Evolutionary conservation across 108 stramenopile genomes (phyloP), one percentile per base, ranked within the genome.

Genomic region (Discostella stelligeroides): DNA sequence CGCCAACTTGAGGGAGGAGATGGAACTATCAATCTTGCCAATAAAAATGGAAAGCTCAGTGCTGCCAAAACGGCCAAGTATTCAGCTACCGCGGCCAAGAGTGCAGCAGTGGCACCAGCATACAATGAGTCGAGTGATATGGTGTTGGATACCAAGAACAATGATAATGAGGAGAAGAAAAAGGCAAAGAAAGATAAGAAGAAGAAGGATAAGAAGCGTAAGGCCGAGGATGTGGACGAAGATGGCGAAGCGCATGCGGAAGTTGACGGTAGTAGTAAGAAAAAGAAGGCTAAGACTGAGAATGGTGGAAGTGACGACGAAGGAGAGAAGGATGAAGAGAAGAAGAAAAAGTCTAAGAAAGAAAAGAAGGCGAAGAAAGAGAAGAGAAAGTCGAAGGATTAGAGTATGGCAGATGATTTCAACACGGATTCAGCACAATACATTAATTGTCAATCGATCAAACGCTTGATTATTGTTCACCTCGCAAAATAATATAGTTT

Each of bases 1-100:
- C 87, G 98, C 27, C 97, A 97, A 73, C 82, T 99, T 18, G 98
- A 99, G 72, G 97, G 97, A 46, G 97, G 97, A 41, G 63, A 75
- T 55, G 81, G 84, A 24, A 80, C 78, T 4, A 86, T 87, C 30
- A 68, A 87, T 38, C 85, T 84, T 14, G 73, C 85, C 20, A 86
- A 92, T 47, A 79, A 86, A 37, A 75, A 90, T 48, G 92, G 93
- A 70, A 80, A 82, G 49, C 53, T 92, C 18, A 87, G 83, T 58
- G 82, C 86, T 10, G 76, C 73, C 55, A 92, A 94, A 78, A 89
- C 88, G 17, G 87, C 88, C 34, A 90, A 87, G 46, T 95, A 94
- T 55, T 79, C 82, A 9, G 74, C 86, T 17, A 85, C 84, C 5
- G 91, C 89, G 10, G 94, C 93, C 39, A 92, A 90, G 64, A 76